Conservation (phyloP, 768 basidiomycete species). For the Lactifluus hygrophoroides region DNA sequence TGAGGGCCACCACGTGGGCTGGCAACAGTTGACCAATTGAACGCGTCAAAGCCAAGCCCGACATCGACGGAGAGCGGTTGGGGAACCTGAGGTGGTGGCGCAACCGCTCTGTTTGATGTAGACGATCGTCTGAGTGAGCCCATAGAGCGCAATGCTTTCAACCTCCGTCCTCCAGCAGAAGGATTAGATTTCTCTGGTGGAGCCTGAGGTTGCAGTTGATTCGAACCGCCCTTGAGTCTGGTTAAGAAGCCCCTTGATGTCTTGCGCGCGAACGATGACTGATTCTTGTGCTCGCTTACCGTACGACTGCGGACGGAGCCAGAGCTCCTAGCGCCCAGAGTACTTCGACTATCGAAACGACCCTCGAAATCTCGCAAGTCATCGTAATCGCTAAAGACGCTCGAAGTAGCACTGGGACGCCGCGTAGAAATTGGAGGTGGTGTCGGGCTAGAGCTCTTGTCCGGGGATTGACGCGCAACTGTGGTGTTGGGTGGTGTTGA, state of each 20-base stretch:
- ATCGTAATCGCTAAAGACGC: slow-evolving; percentile 78
- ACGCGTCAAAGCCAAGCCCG: slow-evolving; percentile 29
- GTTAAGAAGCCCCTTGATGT: slow-evolving; percentile 61
- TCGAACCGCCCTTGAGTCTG: slow-evolving; percentile 44
- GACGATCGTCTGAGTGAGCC: slow-evolving; percentile 57
- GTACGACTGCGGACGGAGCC: slow-evolving; percentile 24
- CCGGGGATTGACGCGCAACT: slow-evolving; percentile 12
- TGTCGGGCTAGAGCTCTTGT: slow-evolving; percentile 11
- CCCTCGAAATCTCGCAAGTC: slow-evolving; percentile 83
- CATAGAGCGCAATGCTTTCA: slow-evolving; percentile 76
- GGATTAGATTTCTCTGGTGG: slow-evolving; percentile 34
- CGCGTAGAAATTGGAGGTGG: slow-evolving; percentile 34
- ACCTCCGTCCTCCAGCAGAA: slow-evolving; percentile 36
- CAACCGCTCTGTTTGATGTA: slow-evolving; percentile 22
- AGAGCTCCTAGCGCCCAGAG: slow-evolving; percentile 42
- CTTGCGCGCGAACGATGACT: slow-evolving; percentile 40
- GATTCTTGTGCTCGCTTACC: slow-evolving; percentile 30
- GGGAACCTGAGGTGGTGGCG: slow-evolving; percentile 43
- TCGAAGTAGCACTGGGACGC: slow-evolving; percentile 65
- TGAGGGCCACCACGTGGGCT: slow-evolving; percentile 25
- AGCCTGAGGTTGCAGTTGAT: slow-evolving; percentile 38
- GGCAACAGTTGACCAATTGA: slow-evolving; percentile 35
- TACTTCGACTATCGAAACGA: slow-evolving; percentile 74
- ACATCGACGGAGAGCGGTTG: slow-evolving; percentile 38
- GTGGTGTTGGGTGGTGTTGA: slow-evolving; percentile 16